phyloP scores from a whole-genome alignment of 2,329 filamentous ascomycete genomes.

The Fusarium brevicatenulatum region DNA sequence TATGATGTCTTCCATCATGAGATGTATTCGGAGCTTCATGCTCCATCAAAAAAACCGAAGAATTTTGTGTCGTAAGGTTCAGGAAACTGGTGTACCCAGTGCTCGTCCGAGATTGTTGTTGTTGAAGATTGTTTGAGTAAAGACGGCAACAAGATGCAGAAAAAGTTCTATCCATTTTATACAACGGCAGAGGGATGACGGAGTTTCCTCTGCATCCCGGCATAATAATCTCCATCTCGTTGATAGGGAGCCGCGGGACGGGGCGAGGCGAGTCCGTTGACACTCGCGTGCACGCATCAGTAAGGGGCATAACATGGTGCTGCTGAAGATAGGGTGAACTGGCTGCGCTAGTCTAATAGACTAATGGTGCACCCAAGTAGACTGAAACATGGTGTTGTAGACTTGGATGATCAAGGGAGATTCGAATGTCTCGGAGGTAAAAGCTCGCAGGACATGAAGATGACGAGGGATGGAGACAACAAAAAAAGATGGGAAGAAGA shows the following conservation, averaged over 20 bases:
- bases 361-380: neutral
- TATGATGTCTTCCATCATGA: neutral
- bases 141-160: neutral
- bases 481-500: neutral
- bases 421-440: slow-evolving; percentile 1
- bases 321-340: neutral
- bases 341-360: slow-evolving; percentile 10
- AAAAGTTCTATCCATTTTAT: neutral
- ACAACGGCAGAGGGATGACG: neutral
- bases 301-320: neutral
- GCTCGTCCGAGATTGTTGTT: no score
- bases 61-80: no score
- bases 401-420: neutral
- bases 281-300: neutral
- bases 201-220: neutral
- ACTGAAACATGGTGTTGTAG: neutral
- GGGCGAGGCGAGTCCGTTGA: neutral
- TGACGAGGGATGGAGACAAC: neutral
- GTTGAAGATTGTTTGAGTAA: neutral
- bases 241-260: neutral
- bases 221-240: neutral
- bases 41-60: neutral
- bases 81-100: no score
- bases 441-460: neutral
- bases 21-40: neutral